Evolutionary conservation across 2,329 filamentous ascomycete genomes (phyloP).

Genomic region (Tolypocladium endophyticum): DNA sequence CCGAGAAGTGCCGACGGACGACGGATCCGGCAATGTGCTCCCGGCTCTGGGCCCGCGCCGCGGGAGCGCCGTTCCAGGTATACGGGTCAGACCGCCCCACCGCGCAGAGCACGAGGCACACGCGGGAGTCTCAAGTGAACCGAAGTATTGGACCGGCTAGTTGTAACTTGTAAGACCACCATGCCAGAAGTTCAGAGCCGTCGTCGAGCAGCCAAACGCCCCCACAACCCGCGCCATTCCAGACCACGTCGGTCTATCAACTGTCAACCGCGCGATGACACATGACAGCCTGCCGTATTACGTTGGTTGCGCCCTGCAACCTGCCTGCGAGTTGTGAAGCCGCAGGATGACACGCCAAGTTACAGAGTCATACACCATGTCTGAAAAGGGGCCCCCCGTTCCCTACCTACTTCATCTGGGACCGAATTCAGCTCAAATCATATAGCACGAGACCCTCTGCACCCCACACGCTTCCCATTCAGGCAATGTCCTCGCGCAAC

Average conservation of each 20-base stretch:
- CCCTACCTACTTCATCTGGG: background rate
- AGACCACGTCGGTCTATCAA: background rate
- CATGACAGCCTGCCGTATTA: background rate
- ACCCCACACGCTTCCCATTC: background rate
- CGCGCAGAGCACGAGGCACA: background rate
- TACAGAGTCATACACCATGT: background rate
- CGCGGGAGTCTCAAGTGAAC: background rate
- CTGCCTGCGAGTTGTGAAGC: background rate
- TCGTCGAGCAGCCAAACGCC: background rate
- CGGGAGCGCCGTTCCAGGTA: background rate
- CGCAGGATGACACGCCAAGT: background rate
- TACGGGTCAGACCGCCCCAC: background rate
- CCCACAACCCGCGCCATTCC: background rate
- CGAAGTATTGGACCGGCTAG: background rate
- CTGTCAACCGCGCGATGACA: background rate
- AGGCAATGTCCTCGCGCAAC: background rate
- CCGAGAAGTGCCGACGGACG: background rate
- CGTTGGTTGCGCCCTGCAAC: background rate
- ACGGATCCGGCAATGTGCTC: background rate
- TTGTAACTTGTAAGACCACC: too few species aligned
- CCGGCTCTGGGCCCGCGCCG: background rate
- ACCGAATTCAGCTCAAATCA: background rate
- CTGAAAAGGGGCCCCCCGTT: background rate
- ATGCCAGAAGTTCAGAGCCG: background rate
- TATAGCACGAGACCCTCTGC: background rate